Base-by-base conservation (phyloP, 768 basidiomycete genomes). In the Hebeloma cylindrosporum region DNA sequence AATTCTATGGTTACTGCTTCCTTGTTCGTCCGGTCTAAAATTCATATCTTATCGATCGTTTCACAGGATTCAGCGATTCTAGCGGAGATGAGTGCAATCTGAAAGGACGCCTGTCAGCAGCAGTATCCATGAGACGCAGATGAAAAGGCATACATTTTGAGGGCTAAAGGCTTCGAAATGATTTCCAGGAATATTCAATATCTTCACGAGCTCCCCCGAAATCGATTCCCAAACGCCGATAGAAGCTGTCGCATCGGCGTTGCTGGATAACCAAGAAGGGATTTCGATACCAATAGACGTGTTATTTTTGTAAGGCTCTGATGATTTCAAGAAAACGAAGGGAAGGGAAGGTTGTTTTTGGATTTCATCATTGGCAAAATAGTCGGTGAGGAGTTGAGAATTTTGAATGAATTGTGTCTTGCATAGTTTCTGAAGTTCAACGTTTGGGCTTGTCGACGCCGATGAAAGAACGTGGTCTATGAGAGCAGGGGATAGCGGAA, bases 161-260 rank as follows among this genome's bases (percentile, higher is more conserved):
- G 61, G 47, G 34, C 72, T 65, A 57, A 88, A 87, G 0, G 75
- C 68, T 50, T 74, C 60, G 48, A 87, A 86, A 50, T 88, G 85
- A 58, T 86, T 62, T 0, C 85, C 85, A 0, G 83, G 79, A 3
- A 87, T 77, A 48, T 80, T 76, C 30, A 78, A 57, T 2, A 75
- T 65, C 28, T 70, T 66, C 1, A 84, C 45, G 5, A 56, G 22
- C 7, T 36, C 46, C 3, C 66, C 67, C 0, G 71, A 60, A 7
- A 81, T 49, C 0, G 32, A 50, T 41, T 77, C 71, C 84, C 85
- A 87, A 16, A 67, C 74, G 0, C 39, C 47, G 0, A 69, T 64
- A 5, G 68, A 61, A 11, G 57, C 45, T 16, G 51, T 48, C 0
- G 59, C 50, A 22, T 73, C 60, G 13, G 54, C 61, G 9, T 80